These are phyloP conservation scores for Verticillium zaregamsianum DNA, from an alignment of 2,329 filamentous ascomycete species.

Conservation along the genomic window DNA sequence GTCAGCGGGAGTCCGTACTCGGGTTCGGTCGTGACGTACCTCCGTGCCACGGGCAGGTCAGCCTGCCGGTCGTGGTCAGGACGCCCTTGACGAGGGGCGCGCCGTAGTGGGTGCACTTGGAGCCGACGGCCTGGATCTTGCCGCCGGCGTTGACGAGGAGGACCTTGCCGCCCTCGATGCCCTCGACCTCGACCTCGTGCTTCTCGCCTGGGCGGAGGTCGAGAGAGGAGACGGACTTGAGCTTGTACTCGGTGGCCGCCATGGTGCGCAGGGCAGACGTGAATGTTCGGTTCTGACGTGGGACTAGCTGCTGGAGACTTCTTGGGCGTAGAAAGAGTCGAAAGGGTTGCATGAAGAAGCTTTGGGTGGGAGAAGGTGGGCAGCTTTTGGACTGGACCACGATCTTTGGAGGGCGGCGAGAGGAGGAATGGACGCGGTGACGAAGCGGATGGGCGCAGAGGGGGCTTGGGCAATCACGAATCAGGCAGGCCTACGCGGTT, in stretches of 20 bases:
- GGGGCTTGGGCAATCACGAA: neutral
- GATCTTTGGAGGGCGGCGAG: neutral
- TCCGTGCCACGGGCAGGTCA: constrained; percentile 97
- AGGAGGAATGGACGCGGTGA: neutral
- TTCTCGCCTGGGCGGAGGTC: constrained; percentile 77
- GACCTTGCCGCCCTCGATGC: constrained; percentile 80
- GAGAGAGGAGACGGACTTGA: constrained; percentile 74
- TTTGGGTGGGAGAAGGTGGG: neutral
- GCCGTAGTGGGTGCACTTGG: constrained; percentile 89
- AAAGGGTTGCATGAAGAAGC: constrained; percentile 8
- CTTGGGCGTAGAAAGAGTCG: constrained; percentile 2
- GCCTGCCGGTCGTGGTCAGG: constrained; percentile 71
- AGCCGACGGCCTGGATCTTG: constrained; percentile 72
- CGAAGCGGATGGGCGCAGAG: neutral
- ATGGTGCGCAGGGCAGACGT: constrained; percentile 33
- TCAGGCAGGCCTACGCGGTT: neutral
- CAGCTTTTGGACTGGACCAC: neutral
- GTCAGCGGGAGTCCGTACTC: neutral
- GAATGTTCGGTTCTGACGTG: constrained; percentile 11
- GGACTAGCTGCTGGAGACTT: neutral
- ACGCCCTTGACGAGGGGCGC: constrained; percentile 86
- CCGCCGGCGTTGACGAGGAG: constrained; percentile 76
- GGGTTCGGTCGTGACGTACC: constrained; percentile 45
- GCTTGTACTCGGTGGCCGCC: constrained; percentile 55
- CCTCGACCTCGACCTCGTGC: constrained; percentile 85